These are phyloP conservation scores for Otatea glauca DNA, from an alignment of 176 grass and related monocot genomes.

Conservation along the genomic window DNA sequence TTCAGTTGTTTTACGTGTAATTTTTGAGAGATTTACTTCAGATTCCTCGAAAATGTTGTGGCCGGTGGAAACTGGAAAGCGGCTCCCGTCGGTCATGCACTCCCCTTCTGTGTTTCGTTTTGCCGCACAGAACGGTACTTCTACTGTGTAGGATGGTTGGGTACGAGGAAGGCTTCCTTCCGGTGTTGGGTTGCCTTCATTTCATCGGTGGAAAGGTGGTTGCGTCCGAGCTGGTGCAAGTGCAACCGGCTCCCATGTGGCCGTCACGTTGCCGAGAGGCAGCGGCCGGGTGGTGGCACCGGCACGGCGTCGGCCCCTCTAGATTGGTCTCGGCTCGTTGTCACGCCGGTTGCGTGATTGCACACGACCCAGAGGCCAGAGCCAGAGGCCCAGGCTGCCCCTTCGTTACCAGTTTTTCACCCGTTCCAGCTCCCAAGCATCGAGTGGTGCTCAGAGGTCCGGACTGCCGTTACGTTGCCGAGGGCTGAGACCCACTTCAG, in stretches of 20 bases:
- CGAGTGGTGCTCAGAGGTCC: no score
- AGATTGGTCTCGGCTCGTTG: slow-evolving; percentile 5
- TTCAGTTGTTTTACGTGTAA: no score
- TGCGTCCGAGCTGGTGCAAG: slow-evolving; percentile 31
- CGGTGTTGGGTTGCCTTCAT: neutral
- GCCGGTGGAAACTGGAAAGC: neutral
- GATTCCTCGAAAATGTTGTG: no score
- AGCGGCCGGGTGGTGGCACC: neutral
- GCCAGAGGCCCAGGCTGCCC: no score
- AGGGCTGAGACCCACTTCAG: no score
- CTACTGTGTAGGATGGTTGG: neutral
- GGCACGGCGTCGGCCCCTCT: no score
- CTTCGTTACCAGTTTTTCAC: no score
- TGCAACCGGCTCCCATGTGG: slow-evolving; percentile 38
- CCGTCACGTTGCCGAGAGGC: slow-evolving; percentile 25
- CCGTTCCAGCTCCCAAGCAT: no score
- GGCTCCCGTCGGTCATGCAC: no score
- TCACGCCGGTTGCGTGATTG: slow-evolving; percentile 15
- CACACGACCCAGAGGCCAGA: no score
- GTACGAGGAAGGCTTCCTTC: neutral
- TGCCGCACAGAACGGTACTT: neutral
- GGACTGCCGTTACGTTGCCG: no score
- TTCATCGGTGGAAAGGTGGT: slow-evolving; percentile 7
- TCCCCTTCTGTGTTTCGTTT: neutral
- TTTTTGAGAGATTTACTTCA: no score